Evolutionary conservation across 768 basidiomycete species (phyloP).

Genomic region (Clitopilus passeckerianus): DNA sequence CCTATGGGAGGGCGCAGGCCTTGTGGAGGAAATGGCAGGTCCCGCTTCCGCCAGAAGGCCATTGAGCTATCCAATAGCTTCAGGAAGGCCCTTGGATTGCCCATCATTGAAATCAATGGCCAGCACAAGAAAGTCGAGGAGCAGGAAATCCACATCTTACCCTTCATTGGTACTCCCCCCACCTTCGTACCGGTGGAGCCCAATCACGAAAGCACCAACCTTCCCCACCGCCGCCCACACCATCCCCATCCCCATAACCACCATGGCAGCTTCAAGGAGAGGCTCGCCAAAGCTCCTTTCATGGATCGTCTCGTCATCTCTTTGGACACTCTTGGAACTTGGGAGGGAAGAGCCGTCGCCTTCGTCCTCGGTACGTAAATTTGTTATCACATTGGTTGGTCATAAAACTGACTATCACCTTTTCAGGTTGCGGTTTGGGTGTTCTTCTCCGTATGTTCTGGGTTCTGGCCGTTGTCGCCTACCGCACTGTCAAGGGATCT

Average conservation of each 20-base stretch:
- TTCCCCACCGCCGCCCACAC: slow-evolving; percentile 18
- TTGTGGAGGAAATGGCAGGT: slow-evolving; percentile 19
- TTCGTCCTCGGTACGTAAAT: slow-evolving; percentile 63
- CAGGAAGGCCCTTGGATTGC: slow-evolving; percentile 50
- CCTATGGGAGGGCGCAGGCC: slow-evolving; percentile 7
- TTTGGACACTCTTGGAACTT: slow-evolving; percentile 66
- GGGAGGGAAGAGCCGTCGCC: slow-evolving; percentile 80
- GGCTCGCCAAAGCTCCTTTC: slow-evolving; percentile 37
- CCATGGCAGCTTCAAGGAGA: slow-evolving; percentile 19
- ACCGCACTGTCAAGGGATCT: slow-evolving; percentile 48
- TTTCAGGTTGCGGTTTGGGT: slow-evolving; percentile 74
- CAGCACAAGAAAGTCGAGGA: slow-evolving; percentile 1
- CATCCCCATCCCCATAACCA: slow-evolving; percentile 14
- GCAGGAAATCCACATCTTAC: slow-evolving; percentile 27
- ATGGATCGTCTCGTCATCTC: slow-evolving; percentile 57
- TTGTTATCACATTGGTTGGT: neutral
- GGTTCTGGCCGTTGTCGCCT: slow-evolving; percentile 60
- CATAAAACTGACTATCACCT: neutral
- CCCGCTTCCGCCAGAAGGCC: slow-evolving; percentile 41
- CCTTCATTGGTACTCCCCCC: slow-evolving; percentile 21
- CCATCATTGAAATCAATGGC: slow-evolving; percentile 27
- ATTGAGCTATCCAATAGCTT: slow-evolving; percentile 49
- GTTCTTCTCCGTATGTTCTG: slow-evolving; percentile 79
- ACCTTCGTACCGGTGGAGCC: neutral
- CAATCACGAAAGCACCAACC: slow-evolving; percentile 4